Conservation (phyloP, 768 basidiomycete genomes). For the Phlebiopsis gigantea region DNA sequence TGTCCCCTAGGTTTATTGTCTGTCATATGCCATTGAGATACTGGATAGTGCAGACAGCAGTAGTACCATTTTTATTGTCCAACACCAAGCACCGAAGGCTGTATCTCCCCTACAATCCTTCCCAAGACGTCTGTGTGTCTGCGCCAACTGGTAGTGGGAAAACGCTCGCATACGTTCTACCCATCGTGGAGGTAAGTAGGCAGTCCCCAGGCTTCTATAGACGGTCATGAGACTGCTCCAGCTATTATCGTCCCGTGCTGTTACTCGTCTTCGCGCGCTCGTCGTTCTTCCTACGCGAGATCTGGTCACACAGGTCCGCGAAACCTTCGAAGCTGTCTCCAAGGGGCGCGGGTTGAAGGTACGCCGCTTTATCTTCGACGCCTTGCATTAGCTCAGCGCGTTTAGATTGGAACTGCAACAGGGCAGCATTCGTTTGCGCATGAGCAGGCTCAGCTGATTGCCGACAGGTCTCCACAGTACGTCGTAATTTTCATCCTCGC, state of each 20-base stretch:
- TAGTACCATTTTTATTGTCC: conserved; percentile 75
- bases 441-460: conserved; percentile 80
- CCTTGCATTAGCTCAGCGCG: not conserved
- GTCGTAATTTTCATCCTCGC: not conserved
- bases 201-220: not conserved
- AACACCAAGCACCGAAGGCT: conserved; percentile 37
- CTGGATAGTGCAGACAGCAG: conserved; percentile 74
- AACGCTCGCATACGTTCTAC: conserved; percentile 92
- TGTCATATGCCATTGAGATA: not conserved
- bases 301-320: conserved; percentile 85
- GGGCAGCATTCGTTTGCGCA: conserved; percentile 94
- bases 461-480: conserved; percentile 52
- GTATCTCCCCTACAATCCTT: conserved; percentile 61
- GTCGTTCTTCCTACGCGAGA: conserved; percentile 93
- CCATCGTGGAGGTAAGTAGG: conserved; percentile 72
- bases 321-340: conserved; percentile 81
- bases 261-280: conserved; percentile 83
- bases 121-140: conserved; percentile 85
- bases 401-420: conserved; percentile 70
- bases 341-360: conserved; percentile 90
- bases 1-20: conserved; percentile 18
- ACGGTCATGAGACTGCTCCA: conserved; percentile 1
- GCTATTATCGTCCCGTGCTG: conserved; percentile 66
- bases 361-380: conserved; percentile 10
- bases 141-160: conserved; percentile 99